Evolutionary conservation across 768 basidiomycete species (phyloP).

Genomic region (Phaeolepiota aurea): DNA sequence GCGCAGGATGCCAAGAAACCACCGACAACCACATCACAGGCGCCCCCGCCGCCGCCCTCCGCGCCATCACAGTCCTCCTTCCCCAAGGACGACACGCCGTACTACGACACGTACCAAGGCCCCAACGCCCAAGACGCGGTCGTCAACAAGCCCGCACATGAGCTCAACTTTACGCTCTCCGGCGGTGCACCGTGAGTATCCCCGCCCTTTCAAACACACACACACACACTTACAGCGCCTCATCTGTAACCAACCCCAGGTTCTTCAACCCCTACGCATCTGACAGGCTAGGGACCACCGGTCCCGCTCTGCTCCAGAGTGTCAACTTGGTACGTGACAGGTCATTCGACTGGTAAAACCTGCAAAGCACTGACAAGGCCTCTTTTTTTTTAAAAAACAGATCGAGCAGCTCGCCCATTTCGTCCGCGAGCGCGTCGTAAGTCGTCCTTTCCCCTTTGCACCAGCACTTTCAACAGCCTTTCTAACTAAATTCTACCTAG

Average conservation of each 20-base stretch:
- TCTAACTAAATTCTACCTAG: conserved; percentile 1
- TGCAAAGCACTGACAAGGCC: neutral
- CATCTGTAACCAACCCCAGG: neutral
- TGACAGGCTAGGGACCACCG: neutral
- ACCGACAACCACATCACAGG: too few relatives aligned
- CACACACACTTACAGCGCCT: neutral
- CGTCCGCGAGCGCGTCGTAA: neutral
- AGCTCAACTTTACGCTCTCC: neutral
- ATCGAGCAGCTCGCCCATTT: conserved; percentile 1
- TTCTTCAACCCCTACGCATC: neutral
- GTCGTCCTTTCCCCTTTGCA: neutral
- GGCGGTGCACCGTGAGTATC: neutral
- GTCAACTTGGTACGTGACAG: neutral
- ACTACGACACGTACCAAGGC: neutral
- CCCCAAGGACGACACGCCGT: neutral
- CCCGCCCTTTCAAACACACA: neutral
- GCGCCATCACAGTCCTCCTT: neutral
- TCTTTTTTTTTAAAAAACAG: neutral
- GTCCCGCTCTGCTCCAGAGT: neutral
- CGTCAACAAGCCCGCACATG: neutral
- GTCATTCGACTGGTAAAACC: neutral
- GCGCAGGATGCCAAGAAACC: too few relatives aligned
- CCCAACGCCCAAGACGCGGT: neutral
- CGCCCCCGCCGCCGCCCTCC: too few relatives aligned
- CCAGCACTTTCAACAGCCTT: neutral